Conservation (phyloP, 176 grass and related monocot species). For the Bothriochloa decipiens region DNA sequence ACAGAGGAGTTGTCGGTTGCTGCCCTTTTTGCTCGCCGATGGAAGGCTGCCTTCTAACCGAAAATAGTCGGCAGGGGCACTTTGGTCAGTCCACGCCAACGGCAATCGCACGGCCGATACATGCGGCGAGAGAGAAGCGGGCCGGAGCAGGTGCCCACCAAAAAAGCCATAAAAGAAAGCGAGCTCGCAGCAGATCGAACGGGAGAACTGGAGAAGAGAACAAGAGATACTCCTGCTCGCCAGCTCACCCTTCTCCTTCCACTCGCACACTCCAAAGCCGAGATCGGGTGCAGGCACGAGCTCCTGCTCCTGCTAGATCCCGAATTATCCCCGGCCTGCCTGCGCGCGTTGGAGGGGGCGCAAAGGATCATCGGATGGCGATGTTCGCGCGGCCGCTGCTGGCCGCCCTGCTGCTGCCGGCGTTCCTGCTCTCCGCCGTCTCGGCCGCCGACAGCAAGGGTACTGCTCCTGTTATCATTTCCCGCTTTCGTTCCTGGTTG, state of each 20-base stretch:
- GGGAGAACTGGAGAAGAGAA: background rate
- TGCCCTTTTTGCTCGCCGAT: background rate
- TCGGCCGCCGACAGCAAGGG: slow-evolving; percentile 82
- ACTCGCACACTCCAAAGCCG: background rate
- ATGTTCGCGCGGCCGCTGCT: slow-evolving; percentile 56
- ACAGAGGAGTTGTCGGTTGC: background rate
- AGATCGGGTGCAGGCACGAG: background rate
- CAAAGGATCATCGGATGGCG: slow-evolving; percentile 48
- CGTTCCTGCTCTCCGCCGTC: slow-evolving; percentile 56
- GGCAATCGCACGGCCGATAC: slow-evolving; percentile 5
- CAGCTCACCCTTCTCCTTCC: no score
- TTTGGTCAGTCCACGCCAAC: slow-evolving; percentile 28
- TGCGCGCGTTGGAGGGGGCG: background rate
- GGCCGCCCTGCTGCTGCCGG: slow-evolving; percentile 47
- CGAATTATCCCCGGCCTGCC: background rate
- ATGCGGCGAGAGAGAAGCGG: background rate
- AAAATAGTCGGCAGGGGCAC: slow-evolving; percentile 62
- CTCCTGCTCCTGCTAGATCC: slow-evolving; percentile 31
- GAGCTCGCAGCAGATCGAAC: slow-evolving; percentile 35
- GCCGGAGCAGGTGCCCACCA: background rate
- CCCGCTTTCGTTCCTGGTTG: background rate
- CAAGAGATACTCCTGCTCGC: background rate
- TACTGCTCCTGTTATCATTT: slow-evolving; percentile 24
- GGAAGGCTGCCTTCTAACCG: slow-evolving; percentile 40
- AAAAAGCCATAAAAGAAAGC: slow-evolving; percentile 51